These are phyloP conservation scores for Astrothelium macrocarpum DNA, from an alignment of 495 filamentous ascomycete genomes.

Conservation along the genomic window DNA sequence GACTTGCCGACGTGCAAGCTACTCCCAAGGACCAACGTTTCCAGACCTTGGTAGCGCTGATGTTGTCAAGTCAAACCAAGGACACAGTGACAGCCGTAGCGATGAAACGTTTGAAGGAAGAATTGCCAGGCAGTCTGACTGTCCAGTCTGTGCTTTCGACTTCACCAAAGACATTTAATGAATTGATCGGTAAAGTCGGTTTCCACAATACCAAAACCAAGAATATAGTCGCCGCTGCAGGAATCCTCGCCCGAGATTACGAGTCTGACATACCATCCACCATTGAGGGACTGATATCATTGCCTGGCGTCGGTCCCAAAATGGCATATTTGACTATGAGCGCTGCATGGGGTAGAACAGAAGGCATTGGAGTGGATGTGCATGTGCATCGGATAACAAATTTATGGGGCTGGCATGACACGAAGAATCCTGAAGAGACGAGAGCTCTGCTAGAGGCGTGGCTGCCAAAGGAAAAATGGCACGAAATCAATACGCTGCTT, in stretches of 20 bases:
- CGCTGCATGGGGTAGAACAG: slow-evolving; percentile 52
- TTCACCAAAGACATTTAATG: slow-evolving; percentile 58
- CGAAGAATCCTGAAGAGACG: slow-evolving; percentile 78
- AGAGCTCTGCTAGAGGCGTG: slow-evolving; percentile 66
- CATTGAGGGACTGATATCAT: slow-evolving; percentile 61
- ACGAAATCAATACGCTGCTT: slow-evolving; percentile 86
- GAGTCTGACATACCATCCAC: slow-evolving; percentile 74
- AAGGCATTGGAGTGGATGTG: slow-evolving; percentile 58
- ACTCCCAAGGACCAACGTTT: slow-evolving; percentile 62
- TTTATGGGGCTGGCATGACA: slow-evolving; percentile 88
- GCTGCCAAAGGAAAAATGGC: slow-evolving; percentile 82
- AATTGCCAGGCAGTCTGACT: slow-evolving; percentile 61
- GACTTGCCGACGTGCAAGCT: slow-evolving; percentile 48
- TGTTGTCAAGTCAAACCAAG: slow-evolving; percentile 96
- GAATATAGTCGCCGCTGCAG: slow-evolving; percentile 72
- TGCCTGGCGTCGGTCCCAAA: slow-evolving; percentile 93
- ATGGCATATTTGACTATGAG: slow-evolving; percentile 92
- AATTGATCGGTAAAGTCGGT: slow-evolving; percentile 73
- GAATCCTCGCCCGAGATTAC: slow-evolving; percentile 60
- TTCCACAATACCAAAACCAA: slow-evolving; percentile 96
- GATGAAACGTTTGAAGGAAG: slow-evolving; percentile 66
- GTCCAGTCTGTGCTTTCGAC: slow-evolving; percentile 72
- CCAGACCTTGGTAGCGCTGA: slow-evolving; percentile 83
- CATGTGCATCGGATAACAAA: slow-evolving; percentile 87
- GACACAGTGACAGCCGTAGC: slow-evolving; percentile 85